Evolutionary conservation across 345 rosid species (phyloP), one percentile per base, ranked within the genome.

Genomic region (Eucalyptus globulus): DNA sequence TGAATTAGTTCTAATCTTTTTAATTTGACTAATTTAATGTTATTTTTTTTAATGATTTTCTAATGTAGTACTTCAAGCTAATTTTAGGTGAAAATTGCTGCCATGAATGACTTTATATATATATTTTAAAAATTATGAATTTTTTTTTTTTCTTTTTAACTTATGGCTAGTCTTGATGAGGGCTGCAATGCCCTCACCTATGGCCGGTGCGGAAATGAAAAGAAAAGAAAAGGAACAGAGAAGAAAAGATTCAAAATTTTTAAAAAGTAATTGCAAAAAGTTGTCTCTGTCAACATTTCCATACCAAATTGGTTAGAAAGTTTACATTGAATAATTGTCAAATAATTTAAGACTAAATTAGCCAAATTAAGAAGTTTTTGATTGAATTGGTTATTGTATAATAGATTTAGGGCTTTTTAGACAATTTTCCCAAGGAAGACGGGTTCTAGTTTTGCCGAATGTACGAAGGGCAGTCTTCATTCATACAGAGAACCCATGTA

Each of bases 51-150:
- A 0, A 7, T 4, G 43, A 15, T 67, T 67, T 67, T 67, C 21
- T 9, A 67, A 31, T 31, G 11, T 31, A 67, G 22, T 67, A 31
- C 13, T 67, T 8, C 9, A 8, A 4, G 1, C 5, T 1, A 67
- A 9, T 67, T 31, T 31, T 67, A 16, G 22, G 40, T 3, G 3
- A 17, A 31, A 67, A 67, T 67, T 3, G 10, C 3, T n/a, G 1
- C 2, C 1, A 6, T 67, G 14, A 31, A n/a, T n/a, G 9, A 4
- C 1, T 67, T 4, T n/a, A 1, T 65, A 14, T 14, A n/a, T 14
- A 14, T n/a, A n/a, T n/a, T n/a, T n/a, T n/a, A n/a, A n/a, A n/a
- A n/a, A n/a, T n/a, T 24, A 15, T 67, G 17, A 7, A n/a, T 31
- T n/a, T 10, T 56, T 7, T 14, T n/a, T 14, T n/a, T 15, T 60